A percentile compares a stretch with the other conserved stretches of the same genome.
Evolutionary conservation across 2,329 filamentous ascomycete genomes (phyloP).

Genomic region (Venturiaceae sp.): DNA sequence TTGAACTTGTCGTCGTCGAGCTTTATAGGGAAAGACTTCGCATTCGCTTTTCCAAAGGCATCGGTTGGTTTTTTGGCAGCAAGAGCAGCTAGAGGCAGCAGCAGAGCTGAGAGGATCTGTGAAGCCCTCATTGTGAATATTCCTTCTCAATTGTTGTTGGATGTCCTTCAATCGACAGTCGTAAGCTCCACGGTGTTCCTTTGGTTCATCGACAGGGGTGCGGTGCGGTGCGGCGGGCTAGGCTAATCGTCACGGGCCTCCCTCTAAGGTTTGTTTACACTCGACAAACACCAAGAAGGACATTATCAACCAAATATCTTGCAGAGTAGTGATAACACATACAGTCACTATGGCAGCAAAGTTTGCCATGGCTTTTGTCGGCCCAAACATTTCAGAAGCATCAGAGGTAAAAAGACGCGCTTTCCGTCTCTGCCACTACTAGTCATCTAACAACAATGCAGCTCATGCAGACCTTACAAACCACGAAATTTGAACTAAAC

Average conservation of each 20-base stretch:
- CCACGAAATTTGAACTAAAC: slow-evolving; percentile 53
- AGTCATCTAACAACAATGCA: slow-evolving; percentile 17
- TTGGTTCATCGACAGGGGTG: too few species aligned
- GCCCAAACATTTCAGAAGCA: not conserved
- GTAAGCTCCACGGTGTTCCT: not conserved
- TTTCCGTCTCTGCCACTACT: not conserved
- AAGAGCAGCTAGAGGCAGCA: slow-evolving; percentile 51
- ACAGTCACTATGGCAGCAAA: not conserved
- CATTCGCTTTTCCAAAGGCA: slow-evolving; percentile 62
- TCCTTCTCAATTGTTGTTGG: not conserved
- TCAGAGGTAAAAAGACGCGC: not conserved
- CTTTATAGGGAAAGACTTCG: slow-evolving; percentile 64
- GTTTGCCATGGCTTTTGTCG: not conserved
- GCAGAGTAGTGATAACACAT: not conserved
- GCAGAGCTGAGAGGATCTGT: slow-evolving; percentile 50
- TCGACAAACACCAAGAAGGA: not conserved
- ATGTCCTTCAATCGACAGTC: not conserved
- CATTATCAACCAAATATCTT: not conserved
- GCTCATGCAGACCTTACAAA: slow-evolving; percentile 42
- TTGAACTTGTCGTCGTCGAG: slow-evolving; percentile 69
- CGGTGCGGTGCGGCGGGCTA: too few species aligned
- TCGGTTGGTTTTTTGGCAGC: slow-evolving; percentile 57
- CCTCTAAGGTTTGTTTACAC: not conserved
- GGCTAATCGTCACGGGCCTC: not conserved
- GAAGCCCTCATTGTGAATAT: slow-evolving; percentile 55